Conservation (phyloP, 2,329 filamentous ascomycete species). For the Fusarium sp. region DNA sequence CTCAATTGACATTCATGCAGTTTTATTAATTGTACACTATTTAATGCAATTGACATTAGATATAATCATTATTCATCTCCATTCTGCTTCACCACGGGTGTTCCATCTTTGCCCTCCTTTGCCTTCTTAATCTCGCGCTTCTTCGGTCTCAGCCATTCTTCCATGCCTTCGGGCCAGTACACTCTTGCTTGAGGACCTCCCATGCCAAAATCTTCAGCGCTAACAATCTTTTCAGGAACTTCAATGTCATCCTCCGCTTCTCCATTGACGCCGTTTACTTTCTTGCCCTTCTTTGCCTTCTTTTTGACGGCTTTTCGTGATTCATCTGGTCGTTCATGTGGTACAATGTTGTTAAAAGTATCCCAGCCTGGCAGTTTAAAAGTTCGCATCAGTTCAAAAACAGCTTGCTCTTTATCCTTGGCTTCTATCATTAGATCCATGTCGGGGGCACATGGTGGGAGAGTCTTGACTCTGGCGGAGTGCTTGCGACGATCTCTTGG, state of each 20-base stretch:
- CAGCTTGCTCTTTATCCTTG: constrained; percentile 97
- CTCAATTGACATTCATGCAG: neutral
- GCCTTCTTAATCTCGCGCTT: constrained; percentile 73
- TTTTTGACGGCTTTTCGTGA: constrained; percentile 60
- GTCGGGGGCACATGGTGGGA: constrained; percentile 83
- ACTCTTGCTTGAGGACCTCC: constrained; percentile 84
- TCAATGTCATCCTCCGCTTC: constrained; percentile 54
- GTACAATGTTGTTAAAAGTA: constrained; percentile 79
- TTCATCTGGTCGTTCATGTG: constrained; percentile 81
- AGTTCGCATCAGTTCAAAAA: constrained; percentile 91
- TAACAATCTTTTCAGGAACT: constrained; percentile 58
- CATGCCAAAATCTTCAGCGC: constrained; percentile 81
- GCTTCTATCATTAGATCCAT: constrained; percentile 99
- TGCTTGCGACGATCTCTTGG: constrained; percentile 85
- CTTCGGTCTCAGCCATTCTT: constrained; percentile 86
- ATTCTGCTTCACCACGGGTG: constrained; percentile 33
- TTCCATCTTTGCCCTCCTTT: constrained; percentile 46
- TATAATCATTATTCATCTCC: neutral
- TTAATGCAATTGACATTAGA: neutral
- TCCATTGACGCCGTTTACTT: constrained; percentile 45
- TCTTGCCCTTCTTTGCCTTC: constrained; percentile 52
- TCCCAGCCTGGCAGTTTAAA: constrained; percentile 87
- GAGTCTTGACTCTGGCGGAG: constrained; percentile 77
- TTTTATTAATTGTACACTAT: neutral
- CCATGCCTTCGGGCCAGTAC: constrained; percentile 91